Conservation (phyloP, 192 early-diverging fungal species). For the Entomortierella lignicola region DNA sequence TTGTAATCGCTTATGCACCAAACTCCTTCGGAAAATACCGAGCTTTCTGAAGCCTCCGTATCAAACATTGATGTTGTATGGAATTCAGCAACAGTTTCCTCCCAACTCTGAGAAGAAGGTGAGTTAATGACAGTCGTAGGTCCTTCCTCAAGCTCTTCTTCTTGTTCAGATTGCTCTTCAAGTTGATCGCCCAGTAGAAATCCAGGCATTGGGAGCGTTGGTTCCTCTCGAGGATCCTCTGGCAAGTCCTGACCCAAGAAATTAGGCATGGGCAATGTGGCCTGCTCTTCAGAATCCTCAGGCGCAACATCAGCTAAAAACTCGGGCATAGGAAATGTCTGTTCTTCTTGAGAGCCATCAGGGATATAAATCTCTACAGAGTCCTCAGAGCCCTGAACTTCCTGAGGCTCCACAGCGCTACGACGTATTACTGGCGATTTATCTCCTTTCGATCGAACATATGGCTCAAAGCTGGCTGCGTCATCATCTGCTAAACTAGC, state of each 20-base stretch:
- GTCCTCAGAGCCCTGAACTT: constrained; percentile 12
- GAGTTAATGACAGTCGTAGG: neutral
- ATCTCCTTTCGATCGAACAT: neutral
- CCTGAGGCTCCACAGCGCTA: neutral
- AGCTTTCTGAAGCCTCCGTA: neutral
- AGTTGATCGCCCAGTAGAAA: constrained; percentile 5
- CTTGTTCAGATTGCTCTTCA: constrained; percentile 8
- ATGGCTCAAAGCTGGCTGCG: constrained; percentile 4
- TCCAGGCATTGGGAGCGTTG: constrained; percentile 15
- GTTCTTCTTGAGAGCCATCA: neutral
- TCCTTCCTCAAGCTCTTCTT: neutral
- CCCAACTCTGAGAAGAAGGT: neutral
- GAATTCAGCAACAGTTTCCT: neutral
- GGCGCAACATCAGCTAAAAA: neutral
- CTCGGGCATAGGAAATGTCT: constrained; percentile 11
- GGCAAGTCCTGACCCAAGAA: neutral
- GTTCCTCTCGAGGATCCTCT: constrained; percentile 9
- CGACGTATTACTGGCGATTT: neutral
- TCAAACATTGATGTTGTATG: neutral
- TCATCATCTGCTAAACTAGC: constrained; percentile 19
- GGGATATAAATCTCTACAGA: neutral
- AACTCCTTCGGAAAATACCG: constrained; percentile 16
- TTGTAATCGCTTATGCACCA: constrained; percentile 27
- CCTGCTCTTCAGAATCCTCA: constrained; percentile 5
- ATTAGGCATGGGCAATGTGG: constrained; percentile 1